Percentiles rank a stretch among this genome's conserved stretches.
Conservation (phyloP, 805 yeast genomes). For the Metschnikowia borealis region DNA sequence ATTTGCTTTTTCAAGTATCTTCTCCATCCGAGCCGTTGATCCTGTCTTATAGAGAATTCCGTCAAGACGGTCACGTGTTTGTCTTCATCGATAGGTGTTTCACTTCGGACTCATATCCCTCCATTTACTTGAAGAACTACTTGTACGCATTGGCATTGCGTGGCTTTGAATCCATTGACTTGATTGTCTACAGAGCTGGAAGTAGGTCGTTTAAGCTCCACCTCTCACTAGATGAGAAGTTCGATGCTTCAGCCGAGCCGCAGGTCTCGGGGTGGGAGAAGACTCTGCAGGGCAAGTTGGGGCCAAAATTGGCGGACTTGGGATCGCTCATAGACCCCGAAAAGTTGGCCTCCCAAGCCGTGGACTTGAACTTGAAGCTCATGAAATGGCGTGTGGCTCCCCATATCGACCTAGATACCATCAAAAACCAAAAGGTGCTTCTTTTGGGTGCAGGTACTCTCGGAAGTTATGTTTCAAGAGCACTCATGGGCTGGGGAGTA, state of each 20-base stretch:
- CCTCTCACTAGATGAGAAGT: constrained; percentile 15
- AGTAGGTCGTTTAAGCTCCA: constrained; percentile 16
- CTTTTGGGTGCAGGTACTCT: constrained; percentile 95
- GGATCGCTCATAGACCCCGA: constrained; percentile 77
- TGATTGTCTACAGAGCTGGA: constrained; percentile 25
- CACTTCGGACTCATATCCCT: constrained; percentile 31
- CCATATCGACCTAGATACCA: constrained; percentile 60
- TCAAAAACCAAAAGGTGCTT: constrained; percentile 60
- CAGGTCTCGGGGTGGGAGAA: constrained; percentile 88
- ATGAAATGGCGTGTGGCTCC: constrained; percentile 98
- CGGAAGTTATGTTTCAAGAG: constrained; percentile 87
- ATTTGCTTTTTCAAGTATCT: neutral
- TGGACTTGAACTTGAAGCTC: constrained; percentile 80
- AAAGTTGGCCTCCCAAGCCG: constrained; percentile 84
- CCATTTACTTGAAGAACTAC: constrained; percentile 57
- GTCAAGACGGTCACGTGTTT: constrained; percentile 15
- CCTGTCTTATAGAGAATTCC: neutral
- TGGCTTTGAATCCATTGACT: constrained; percentile 19
- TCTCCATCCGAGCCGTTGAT: neutral
- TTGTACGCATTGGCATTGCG: constrained; percentile 41
- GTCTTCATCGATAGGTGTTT: constrained; percentile 33
- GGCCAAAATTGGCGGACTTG: constrained; percentile 80
- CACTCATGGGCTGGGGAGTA: constrained; percentile 93
- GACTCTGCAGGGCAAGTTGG: constrained; percentile 63
- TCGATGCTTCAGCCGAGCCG: constrained; percentile 21